Evolutionary conservation across 306 rosid species (phyloP).

Genomic region (Prunus armeniaca): DNA sequence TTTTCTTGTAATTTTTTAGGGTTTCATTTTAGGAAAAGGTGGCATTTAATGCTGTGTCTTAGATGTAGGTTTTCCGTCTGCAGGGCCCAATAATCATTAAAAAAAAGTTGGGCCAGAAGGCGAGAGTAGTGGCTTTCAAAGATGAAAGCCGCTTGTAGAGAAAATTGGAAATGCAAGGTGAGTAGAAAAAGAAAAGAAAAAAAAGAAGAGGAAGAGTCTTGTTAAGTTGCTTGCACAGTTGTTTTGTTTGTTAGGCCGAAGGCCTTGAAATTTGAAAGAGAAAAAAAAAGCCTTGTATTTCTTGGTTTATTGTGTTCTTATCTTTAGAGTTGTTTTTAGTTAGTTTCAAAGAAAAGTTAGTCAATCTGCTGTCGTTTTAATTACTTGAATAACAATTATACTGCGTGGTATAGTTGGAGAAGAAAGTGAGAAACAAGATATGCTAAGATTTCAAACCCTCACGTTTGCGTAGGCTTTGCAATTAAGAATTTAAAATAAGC

Average conservation of each 20-base stretch:
- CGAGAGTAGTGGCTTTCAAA: slow-evolving; percentile 62
- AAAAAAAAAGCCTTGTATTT: slow-evolving; percentile 16
- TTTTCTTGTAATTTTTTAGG: slow-evolving; percentile 46
- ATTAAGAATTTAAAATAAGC: too few relatives aligned
- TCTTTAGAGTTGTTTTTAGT: not conserved
- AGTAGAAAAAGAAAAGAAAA: not conserved
- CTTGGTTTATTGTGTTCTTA: not conserved
- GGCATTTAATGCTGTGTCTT: slow-evolving; percentile 31
- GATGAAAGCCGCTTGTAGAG: slow-evolving; percentile 69
- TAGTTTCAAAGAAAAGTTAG: too few relatives aligned
- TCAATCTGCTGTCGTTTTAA: too few relatives aligned
- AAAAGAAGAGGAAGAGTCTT: not conserved
- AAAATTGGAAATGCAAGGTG: slow-evolving; percentile 30
- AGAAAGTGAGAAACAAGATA: too few relatives aligned
- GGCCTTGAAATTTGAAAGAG: slow-evolving; percentile 45
- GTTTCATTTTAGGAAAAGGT: slow-evolving; percentile 37
- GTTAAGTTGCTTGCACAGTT: slow-evolving; percentile 28
- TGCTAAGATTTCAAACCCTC: too few relatives aligned
- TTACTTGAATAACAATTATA: too few relatives aligned
- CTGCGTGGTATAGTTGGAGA: too few relatives aligned
- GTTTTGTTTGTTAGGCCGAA: slow-evolving; percentile 56
- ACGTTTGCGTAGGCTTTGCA: too few relatives aligned
- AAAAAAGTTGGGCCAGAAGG: slow-evolving; percentile 49
- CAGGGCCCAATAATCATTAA: slow-evolving; percentile 54
- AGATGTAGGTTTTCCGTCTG: slow-evolving; percentile 57